Evolutionary conservation across 2,329 filamentous ascomycete genomes (phyloP).

Genomic region (Metarhizium sp.): DNA sequence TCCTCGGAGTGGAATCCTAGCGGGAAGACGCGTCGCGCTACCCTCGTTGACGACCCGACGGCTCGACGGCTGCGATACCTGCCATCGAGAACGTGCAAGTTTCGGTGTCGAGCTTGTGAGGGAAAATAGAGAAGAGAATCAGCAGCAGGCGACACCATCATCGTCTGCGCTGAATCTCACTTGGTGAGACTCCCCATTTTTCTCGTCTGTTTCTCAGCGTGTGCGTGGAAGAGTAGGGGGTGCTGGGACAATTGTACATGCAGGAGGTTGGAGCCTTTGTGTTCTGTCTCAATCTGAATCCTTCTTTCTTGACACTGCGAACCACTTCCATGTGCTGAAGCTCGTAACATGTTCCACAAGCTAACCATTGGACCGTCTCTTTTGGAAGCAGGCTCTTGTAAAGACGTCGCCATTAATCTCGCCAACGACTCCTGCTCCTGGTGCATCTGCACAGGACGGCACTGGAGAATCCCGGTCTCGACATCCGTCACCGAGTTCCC

Average conservation of each 20-base stretch:
- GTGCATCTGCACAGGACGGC: constrained; percentile 54
- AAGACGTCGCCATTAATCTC: constrained; percentile 48
- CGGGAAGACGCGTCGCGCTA: constrained; percentile 25
- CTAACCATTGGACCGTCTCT: constrained; percentile 14
- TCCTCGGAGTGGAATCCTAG: constrained; percentile 8
- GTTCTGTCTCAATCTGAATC: not conserved
- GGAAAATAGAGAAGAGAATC: constrained; percentile 34
- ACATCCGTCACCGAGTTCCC: constrained; percentile 37
- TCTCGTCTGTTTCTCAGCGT: not conserved
- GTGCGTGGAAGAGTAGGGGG: not conserved
- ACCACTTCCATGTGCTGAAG: not conserved
- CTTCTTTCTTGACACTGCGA: not conserved
- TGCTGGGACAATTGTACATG: not conserved
- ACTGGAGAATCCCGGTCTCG: constrained; percentile 27
- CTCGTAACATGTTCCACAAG: constrained; percentile 6
- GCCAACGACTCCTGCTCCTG: constrained; percentile 43
- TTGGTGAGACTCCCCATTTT: constrained; percentile 30
- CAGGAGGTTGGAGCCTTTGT: not conserved
- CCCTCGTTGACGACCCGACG: constrained; percentile 9
- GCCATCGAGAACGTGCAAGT: constrained; percentile 10
- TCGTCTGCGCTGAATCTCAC: constrained; percentile 56
- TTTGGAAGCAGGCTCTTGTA: constrained; percentile 25
- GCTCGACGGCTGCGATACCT: constrained; percentile 9
- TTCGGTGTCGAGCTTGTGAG: constrained; percentile 13
- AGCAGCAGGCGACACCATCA: constrained; percentile 47